Evolutionary conservation across 2,329 filamentous ascomycete genomes (phyloP), one percentile per base, ranked within the genome.

Genomic region (Karstenula rhodostoma): DNA sequence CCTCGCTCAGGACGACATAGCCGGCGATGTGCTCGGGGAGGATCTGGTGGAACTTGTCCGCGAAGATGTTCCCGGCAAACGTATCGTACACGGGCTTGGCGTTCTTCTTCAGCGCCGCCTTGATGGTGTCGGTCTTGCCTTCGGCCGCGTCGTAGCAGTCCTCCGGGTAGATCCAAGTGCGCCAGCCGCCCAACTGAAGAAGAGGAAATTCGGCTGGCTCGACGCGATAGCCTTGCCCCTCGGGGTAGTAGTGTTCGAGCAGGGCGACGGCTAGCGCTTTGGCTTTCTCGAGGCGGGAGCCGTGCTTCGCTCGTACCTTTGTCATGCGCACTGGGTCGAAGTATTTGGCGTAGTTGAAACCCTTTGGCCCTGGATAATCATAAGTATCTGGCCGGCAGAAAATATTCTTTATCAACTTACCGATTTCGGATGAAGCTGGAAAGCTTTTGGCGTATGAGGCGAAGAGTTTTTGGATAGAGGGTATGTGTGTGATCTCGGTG

Each of bases 191-290:
- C 5, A 57, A 49, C 10, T 60, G 59, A 9, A 68, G 57, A 1
- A 62, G 56, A 3, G 61, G 60, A 6, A 66, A 61, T 1, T 52
- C 27, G 10, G 40, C 50, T 8, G 60, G 59, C 10, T 60, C 55
- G 22, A 74, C 54, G 10, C 56, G 50, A 48, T 64, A 74, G 40
- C 61, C 65, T 52, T 72, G 58, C 2, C 56, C 56, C 3, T 56
- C 46, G 0, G 72, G 71, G 35, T 65, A 73, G 56, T 72, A 71
- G 52, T 72, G 65, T 32, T 60, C 49, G n/a, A 74, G 66, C 10
- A 73, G 33, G 10, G 63, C 57, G 15, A 57, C 37, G 3, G 61
- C 64, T 10, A 75, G 55, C 1, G 58, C 56, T 42, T 67, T 65
- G 40, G 67, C 72, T 27, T 63, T 58, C 22, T 61, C 51, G 44